Conservation (phyloP, 139 green algal genomes). For the Picochlorum sp. region DNA sequence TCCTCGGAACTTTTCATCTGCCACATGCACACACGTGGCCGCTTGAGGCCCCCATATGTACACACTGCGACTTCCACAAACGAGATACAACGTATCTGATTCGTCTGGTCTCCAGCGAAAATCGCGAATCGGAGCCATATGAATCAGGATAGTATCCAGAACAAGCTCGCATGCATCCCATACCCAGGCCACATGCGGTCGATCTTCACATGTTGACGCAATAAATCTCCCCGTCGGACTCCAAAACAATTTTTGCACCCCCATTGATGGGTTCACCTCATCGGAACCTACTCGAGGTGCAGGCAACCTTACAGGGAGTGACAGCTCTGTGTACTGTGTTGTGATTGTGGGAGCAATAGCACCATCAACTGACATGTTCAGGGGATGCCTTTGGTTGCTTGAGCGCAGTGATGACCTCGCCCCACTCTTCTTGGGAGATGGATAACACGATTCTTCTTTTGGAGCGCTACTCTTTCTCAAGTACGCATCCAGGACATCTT, state of each 20-base stretch:
- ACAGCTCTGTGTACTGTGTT: slow-evolving; percentile 39
- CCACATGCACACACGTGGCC: slow-evolving; percentile 72
- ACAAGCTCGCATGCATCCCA: slow-evolving; percentile 59
- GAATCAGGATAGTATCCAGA: slow-evolving; percentile 59
- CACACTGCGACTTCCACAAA: slow-evolving; percentile 41
- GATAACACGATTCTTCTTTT: too few relatives aligned
- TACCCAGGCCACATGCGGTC: slow-evolving; percentile 59
- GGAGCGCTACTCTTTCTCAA: too few relatives aligned
- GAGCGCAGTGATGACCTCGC: too few relatives aligned
- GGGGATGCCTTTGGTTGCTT: too few relatives aligned
- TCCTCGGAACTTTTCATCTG: slow-evolving; percentile 55
- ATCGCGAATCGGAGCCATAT: slow-evolving; percentile 35
- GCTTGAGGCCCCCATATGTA: slow-evolving; percentile 75
- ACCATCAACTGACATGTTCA: too few relatives aligned
- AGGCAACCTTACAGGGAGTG: slow-evolving; percentile 47
- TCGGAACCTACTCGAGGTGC: slow-evolving; percentile 27
- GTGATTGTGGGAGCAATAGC: too few relatives aligned
- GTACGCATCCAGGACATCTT: too few relatives aligned
- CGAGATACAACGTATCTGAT: slow-evolving; percentile 40
- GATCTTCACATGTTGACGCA: slow-evolving; percentile 65
- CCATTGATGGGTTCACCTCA: slow-evolving; percentile 56
- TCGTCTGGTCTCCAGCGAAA: slow-evolving; percentile 47
- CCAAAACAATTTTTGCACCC: slow-evolving; percentile 56
- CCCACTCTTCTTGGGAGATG: too few relatives aligned
- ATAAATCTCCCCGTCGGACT: slow-evolving; percentile 59